These are phyloP conservation scores for Phaeosphaeriaceae sp. DNA, from an alignment of 2,329 filamentous ascomycete species.

Conservation along the genomic window DNA sequence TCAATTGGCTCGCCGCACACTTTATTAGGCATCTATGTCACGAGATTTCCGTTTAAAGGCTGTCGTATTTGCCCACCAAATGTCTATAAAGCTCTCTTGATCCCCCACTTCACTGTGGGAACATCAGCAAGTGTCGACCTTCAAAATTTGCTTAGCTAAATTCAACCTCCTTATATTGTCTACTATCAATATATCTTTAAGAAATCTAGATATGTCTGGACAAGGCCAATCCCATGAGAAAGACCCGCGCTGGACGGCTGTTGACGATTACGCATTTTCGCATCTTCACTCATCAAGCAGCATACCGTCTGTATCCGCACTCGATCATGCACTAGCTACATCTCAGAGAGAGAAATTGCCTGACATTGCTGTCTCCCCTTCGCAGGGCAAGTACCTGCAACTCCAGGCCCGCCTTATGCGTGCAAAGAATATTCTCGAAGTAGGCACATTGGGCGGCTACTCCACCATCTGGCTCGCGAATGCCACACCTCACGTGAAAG, in stretches of 20 bases:
- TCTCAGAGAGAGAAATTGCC: slow-evolving; percentile 35
- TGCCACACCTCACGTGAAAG: slow-evolving; percentile 43
- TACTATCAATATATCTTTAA: not conserved
- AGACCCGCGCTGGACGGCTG: slow-evolving; percentile 48
- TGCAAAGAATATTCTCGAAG: slow-evolving; percentile 53
- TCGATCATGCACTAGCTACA: slow-evolving; percentile 29
- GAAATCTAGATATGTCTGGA: slow-evolving; percentile 17
- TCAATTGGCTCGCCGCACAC: not conserved
- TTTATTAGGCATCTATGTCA: slow-evolving; percentile 2
- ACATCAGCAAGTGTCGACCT: not conserved
- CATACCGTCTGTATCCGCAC: slow-evolving; percentile 33
- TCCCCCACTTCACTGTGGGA: not conserved
- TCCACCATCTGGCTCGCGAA: slow-evolving; percentile 60
- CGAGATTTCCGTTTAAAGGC: not conserved
- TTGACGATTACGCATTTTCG: slow-evolving; percentile 46
- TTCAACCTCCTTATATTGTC: not conserved
- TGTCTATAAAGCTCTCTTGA: slow-evolving; percentile 10
- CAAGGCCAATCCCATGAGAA: slow-evolving; percentile 30
- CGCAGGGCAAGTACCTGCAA: slow-evolving; percentile 44
- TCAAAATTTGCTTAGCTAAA: not conserved
- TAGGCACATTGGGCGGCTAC: slow-evolving; percentile 64
- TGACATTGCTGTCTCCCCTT: slow-evolving; percentile 43
- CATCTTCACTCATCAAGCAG: slow-evolving; percentile 40
- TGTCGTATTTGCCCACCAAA: not conserved
- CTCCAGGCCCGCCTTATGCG: slow-evolving; percentile 38